Conservation (phyloP, 345 rosid genomes). For the Euphorbia tirucalli region DNA sequence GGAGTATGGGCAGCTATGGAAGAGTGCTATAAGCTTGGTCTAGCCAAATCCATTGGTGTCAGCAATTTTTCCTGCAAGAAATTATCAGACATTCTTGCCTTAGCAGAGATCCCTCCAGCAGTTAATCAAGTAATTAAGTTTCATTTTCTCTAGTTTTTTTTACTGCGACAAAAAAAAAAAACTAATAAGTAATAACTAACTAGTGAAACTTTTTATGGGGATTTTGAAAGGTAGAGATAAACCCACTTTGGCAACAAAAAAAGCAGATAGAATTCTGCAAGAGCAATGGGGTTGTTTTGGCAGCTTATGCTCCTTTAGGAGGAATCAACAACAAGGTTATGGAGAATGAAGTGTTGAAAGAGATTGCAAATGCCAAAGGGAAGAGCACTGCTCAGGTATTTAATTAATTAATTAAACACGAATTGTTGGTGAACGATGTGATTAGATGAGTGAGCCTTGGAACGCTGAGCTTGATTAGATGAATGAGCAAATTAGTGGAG, state of each 20-base stretch:
- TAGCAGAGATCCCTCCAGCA: constrained; percentile 69
- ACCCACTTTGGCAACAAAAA: constrained; percentile 84
- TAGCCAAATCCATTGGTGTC: constrained; percentile 71
- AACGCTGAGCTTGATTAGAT: no score
- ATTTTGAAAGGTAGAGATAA: constrained; percentile 66
- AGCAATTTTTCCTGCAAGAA: constrained; percentile 82
- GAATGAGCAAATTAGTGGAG: no score
- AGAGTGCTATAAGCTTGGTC: constrained; percentile 60
- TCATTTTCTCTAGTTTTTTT: not conserved
- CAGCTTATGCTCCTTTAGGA: constrained; percentile 67
- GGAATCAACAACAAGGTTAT: constrained; percentile 57
- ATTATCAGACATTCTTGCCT: constrained; percentile 49
- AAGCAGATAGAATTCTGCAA: constrained; percentile 59
- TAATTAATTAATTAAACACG: not conserved
- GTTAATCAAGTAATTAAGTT: constrained; percentile 59
- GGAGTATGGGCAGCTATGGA: constrained; percentile 81
- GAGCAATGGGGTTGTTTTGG: constrained; percentile 43
- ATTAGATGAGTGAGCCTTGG: no score
- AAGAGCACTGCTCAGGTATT: constrained; percentile 77
- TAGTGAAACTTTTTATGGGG: not conserved
- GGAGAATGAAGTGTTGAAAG: constrained; percentile 58
- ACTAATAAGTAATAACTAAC: not conserved
- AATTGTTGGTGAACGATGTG: no score
- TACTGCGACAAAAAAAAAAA: not conserved
- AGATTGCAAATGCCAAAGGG: constrained; percentile 58